These are phyloP conservation scores for Ascocoryne sarcoides DNA, from an alignment of 2,329 filamentous ascomycete genomes.

Conservation along the genomic window DNA sequence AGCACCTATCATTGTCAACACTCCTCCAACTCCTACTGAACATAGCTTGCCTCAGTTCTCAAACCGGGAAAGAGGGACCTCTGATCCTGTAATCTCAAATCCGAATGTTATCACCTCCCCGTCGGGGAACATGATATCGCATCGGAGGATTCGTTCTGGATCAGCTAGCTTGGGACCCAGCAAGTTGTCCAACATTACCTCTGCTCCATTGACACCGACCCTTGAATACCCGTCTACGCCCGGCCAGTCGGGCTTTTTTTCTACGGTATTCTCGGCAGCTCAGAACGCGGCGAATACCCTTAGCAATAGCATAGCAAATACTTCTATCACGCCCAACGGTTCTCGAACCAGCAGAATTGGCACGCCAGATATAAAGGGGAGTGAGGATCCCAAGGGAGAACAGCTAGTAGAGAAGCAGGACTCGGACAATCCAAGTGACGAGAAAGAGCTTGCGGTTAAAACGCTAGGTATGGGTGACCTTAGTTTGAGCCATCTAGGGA, in stretches of 20 bases:
- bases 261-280: slow-evolving; percentile 82
- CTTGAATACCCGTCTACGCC: slow-evolving; percentile 48
- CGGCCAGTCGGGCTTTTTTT: slow-evolving; percentile 73
- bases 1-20: slow-evolving; percentile 52
- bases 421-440: slow-evolving; percentile 30
- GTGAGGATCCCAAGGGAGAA: slow-evolving; percentile 27
- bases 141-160: slow-evolving; percentile 53
- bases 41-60: slow-evolving; percentile 23
- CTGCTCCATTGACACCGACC: slow-evolving; percentile 66
- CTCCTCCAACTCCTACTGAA: slow-evolving; percentile 56
- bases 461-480: slow-evolving; percentile 85
- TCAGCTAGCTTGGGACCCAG: slow-evolving; percentile 52
- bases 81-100: slow-evolving; percentile 23
- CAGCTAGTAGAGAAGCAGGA: slow-evolving; percentile 28
- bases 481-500: slow-evolving; percentile 80
- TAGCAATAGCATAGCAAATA: slow-evolving; percentile 65
- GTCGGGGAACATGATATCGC: slow-evolving; percentile 64
- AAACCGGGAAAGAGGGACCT: slow-evolving; percentile 17
- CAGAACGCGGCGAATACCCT: slow-evolving; percentile 80
- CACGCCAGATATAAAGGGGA: slow-evolving; percentile 26
- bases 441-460: slow-evolving; percentile 70
- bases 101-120: slow-evolving; percentile 51
- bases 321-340: slow-evolving; percentile 44
- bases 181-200: slow-evolving; percentile 73
- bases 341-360: slow-evolving; percentile 36